Evolutionary conservation across 768 basidiomycete genomes (phyloP), one percentile per base, ranked within the genome.

Genomic region (Rhodotorula graminis): DNA sequence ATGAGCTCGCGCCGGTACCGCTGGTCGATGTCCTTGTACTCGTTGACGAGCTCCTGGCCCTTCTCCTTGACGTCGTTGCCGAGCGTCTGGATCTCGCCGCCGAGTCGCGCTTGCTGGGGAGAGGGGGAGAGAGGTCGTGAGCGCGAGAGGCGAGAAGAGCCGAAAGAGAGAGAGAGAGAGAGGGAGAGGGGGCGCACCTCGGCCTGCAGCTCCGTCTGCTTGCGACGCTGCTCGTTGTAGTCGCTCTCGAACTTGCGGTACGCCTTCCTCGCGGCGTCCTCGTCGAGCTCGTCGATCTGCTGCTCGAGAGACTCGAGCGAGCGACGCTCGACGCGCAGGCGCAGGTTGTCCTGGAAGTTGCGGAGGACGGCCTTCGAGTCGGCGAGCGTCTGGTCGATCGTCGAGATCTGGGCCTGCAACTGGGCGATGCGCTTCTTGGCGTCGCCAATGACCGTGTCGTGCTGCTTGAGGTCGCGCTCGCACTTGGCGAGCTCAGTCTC

Each of bases 1-100:
- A 98, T 87, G 62, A 98, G 85, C 79, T 97, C 94, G 65, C 92
- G 89, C 19, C 89, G 90, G 79, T 95, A 96, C 73, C 86, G 86
- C 81, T 88, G 90, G 78, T 90, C 87, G 77, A 93, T 86, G 73
- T 93, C 87, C 80, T 91, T 91, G 84, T 89, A 97, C 71, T 95
- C 93, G 76, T 84, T 86, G 53, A 79, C 72, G 65, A 92, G 80
- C 79, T 96, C 93, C 53, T 77, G 82, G 78, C 92, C 86, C 76
- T 87, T 82, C 40, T 84, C 84, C 79, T 87, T 86, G 66, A 89
- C 81, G 74, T 91, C 89, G 42, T 85, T 85, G 75, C 86, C 84
- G 76, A 88, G 83, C 14, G 90, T 89, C 70, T 86, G 87, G 37
- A 97, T 82, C 82, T 95, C 92, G 71, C 94, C 95, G 7, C 86